Evolutionary conservation across 345 rosid species (phyloP), one percentile per base, ranked within the genome.

Genomic region (Physaria fendleri): DNA sequence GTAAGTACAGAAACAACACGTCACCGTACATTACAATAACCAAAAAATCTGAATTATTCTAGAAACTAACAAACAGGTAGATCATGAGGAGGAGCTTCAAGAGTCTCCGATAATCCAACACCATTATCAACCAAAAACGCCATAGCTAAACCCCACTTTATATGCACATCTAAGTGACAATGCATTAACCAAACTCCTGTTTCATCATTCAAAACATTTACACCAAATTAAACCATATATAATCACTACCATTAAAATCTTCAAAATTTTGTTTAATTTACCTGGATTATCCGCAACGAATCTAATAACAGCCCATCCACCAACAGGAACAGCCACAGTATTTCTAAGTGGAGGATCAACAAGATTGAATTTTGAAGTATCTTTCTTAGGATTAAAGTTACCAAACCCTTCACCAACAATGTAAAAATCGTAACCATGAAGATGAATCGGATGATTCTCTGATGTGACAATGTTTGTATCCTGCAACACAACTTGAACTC

Each of bases 211-310:
- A n/a, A 3, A 43, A 14, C 8, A 61, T n/a, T 20, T 13, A 5
- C 13, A 2, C n/a, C 15, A 51, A 25, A 58, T 16, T 5, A 60
- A 27, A 58, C 32, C 71, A 32, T 5, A 17, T 34, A 1, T 16
- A 35, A 37, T 5, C 7, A 32, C 8, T 17, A 3, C n/a, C 10
- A n/a, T 0, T 10, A 53, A 0, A 37, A 28, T 30, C 43, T 62
- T n/a, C 6, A 13, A 16, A 15, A 2, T 32, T 29, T 23, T 24
- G 15, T 9, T n/a, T 5, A n/a, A n/a, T n/a, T 14, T 75, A 92
- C 98, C 99, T 35, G 97, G 99, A 74, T 93, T 93, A 57, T 93
- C 96, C 0, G 97, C 95, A 1, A 93, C 89, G 60, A 93, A 89
- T 81, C 99, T 68, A 30, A 89, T 85, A 52, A 89, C 99, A 1